A percentile compares a stretch with the other conserved stretches of the same genome.
phyloP scores from a whole-genome alignment of 345 rosid species.

The Brassica nigra region DNA sequence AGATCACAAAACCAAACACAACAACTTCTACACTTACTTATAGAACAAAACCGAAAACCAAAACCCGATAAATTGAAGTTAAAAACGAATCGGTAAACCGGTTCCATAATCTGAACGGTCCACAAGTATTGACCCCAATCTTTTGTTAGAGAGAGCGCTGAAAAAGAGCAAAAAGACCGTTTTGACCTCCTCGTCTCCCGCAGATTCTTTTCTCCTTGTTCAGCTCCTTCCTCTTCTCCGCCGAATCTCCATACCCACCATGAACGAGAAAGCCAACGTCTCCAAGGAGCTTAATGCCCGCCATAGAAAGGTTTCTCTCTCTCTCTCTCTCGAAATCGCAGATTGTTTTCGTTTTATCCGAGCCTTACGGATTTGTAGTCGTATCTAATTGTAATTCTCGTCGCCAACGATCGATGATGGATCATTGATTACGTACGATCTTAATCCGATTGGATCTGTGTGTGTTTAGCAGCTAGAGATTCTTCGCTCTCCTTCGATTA shows the following conservation, averaged over 20 bases:
- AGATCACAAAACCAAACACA: too few species aligned
- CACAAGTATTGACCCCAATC: slow-evolving; percentile 17
- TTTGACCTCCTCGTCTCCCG: slow-evolving; percentile 43
- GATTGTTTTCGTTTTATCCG: slow-evolving; percentile 1
- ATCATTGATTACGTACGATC: slow-evolving; percentile 11
- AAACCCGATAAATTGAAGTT: background rate
- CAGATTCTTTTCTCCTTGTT: slow-evolving; percentile 12
- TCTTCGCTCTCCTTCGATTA: slow-evolving; percentile 4
- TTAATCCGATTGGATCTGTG: slow-evolving; percentile 36
- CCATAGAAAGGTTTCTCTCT: slow-evolving; percentile 69
- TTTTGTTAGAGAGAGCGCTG: slow-evolving; percentile 7
- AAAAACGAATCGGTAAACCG: slow-evolving; percentile 8
- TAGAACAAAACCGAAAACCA: background rate
- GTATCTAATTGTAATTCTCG: background rate
- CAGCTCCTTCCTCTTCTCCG: slow-evolving; percentile 32
- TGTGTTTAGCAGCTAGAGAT: background rate
- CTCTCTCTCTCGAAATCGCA: background rate
- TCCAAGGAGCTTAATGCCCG: slow-evolving; percentile 96
- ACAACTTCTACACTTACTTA: too few species aligned
- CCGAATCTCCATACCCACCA: slow-evolving; percentile 43
- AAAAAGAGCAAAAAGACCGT: slow-evolving; percentile 34
- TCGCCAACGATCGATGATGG: slow-evolving; percentile 15
- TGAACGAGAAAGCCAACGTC: slow-evolving; percentile 99
- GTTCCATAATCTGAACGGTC: slow-evolving; percentile 32
- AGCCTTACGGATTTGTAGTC: slow-evolving; percentile 21